Conservation (phyloP, 345 rosid genomes). For the Eucalyptus microcorys region DNA sequence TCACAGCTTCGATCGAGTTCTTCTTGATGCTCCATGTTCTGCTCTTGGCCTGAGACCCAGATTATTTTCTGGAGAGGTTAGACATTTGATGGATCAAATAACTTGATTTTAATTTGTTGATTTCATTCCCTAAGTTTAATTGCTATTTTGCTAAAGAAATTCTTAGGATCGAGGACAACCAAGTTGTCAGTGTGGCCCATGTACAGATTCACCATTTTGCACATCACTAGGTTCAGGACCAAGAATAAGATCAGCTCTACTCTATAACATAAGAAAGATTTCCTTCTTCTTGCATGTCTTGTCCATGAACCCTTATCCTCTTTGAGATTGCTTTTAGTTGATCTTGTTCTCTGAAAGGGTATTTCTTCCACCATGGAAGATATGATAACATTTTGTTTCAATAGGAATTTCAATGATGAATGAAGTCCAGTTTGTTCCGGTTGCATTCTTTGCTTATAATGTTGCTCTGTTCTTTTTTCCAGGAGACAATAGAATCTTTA, state of each 20-base stretch:
- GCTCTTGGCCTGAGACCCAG: conserved; percentile 98
- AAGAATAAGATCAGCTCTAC: background rate
- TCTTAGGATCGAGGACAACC: background rate
- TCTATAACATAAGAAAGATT: background rate
- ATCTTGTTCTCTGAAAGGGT: background rate
- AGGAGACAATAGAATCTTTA: conserved; percentile 80
- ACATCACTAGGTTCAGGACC: background rate
- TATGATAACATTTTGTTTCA: background rate
- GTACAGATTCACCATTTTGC: background rate
- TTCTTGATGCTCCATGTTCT: conserved; percentile 99
- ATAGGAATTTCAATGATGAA: background rate
- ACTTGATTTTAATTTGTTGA: background rate
- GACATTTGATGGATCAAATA: background rate
- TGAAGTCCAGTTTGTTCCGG: background rate
- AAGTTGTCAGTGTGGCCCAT: background rate
- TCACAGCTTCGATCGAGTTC: conserved; percentile 82
- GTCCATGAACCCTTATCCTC: background rate
- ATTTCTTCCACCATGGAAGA: background rate
- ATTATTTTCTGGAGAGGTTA: conserved; percentile 82
- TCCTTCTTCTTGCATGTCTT: background rate
- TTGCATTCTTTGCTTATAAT: background rate
- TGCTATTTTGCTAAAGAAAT: background rate
- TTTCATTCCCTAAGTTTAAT: background rate
- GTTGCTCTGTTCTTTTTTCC: background rate
- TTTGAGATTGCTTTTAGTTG: background rate